Base-by-base conservation (phyloP, 2,329 filamentous ascomycete genomes). In the Colletotrichum godetiae region DNA sequence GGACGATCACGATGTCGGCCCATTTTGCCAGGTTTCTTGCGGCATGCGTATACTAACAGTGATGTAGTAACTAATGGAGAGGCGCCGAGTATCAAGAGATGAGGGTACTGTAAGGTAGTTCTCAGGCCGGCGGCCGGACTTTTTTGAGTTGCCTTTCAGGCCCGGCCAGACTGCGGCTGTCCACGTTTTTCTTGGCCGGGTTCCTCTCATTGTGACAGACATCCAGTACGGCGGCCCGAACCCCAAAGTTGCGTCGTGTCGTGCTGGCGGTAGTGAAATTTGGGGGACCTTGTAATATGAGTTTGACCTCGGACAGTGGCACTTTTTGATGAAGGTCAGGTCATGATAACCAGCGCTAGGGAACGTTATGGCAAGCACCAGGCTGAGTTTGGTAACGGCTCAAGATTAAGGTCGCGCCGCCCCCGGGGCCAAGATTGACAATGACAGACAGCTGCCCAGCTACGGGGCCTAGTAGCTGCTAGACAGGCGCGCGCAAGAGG, bases 1-100 rank as follows among this genome's bases (percentile, higher is more conserved):
- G 70, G 66, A 64, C 66, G 70, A 70, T 69, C 70, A 65, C 67
- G 58, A 68, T 68, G 59, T 63, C 58, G 69, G 63, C 46, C 69
- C 64, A 60, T 61, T 67, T 46, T 29, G 27, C 55, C 33, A 42
- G 63, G 63, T 46, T 61, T 60, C 58, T 24, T 46, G 53, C 24
- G 12, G 42, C n/a, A 62, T 55, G 11, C 52, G 27, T 24, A 13
- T 29, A 7, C 37, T 19, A 42, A 42, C 37, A 42, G 37, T 15
- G 37, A 42, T 13, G 37, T 42, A 15, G 37, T 42, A 13, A 3
- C 37, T 42, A 42, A 5, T 19, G 37, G 37, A 42, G 37, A 42
- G 37, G 37, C 37, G 37, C 37, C 37, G 37, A 42, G 15, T 42
- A 15, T 42, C 37, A 42, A 53, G 24, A n/a, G n/a, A 29, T 7